These are phyloP conservation scores for Ascochyta clinopodiicola DNA, from an alignment of 2,329 filamentous ascomycete species.

Conservation along the genomic window DNA sequence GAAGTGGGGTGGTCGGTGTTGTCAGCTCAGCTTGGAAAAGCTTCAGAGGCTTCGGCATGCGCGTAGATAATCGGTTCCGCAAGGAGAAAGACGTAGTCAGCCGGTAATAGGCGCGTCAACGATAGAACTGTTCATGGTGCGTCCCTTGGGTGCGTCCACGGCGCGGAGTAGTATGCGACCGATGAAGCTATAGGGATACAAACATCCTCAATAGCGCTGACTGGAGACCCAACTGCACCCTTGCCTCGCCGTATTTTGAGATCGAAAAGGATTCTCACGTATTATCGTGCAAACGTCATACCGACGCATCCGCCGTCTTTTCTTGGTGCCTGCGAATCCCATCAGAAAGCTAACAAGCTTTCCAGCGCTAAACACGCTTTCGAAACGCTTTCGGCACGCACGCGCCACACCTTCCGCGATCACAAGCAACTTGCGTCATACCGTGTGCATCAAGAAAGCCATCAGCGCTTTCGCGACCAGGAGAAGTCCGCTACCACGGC, in stretches of 20 bases:
- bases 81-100: neutral
- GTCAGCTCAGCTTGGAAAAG: constrained; percentile 14
- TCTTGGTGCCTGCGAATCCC: constrained; percentile 5
- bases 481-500: constrained; percentile 5
- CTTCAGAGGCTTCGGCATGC: constrained; percentile 16
- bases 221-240: neutral
- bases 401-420: constrained; percentile 19
- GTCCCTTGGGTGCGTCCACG: neutral
- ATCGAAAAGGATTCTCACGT: neutral
- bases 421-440: constrained; percentile 17
- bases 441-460: constrained; percentile 16
- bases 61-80: constrained; percentile 2
- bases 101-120: constrained; percentile 7
- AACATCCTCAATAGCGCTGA: neutral
- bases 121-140: neutral
- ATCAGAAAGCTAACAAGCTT: constrained; percentile 13
- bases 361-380: constrained; percentile 10
- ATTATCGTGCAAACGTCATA: constrained; percentile 14
- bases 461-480: constrained; percentile 10
- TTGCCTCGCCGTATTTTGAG: neutral
- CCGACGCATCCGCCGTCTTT: constrained; percentile 15
- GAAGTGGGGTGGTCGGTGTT: constrained; percentile 10
- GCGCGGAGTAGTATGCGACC: neutral
- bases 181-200: neutral
- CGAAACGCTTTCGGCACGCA: constrained; percentile 9